Base-by-base conservation (phyloP, 495 filamentous ascomycete genomes). In the Penicillium herquei region DNA sequence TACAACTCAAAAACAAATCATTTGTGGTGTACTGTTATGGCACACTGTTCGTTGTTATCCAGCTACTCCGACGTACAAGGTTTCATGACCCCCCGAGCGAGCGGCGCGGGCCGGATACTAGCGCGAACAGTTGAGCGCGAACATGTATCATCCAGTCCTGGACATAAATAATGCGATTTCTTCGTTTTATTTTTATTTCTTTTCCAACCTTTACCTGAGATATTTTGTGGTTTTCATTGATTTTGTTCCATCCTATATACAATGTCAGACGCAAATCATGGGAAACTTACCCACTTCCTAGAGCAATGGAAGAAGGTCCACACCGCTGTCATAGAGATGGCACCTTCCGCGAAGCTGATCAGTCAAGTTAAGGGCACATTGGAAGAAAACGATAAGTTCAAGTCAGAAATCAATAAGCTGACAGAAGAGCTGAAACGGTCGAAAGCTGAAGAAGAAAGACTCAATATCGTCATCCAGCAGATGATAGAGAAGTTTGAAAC, bases 271-370 rank as follows among this genome's bases (percentile, higher is more conserved):
- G n/a, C 40, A 18, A 43, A 16, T 18, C 16, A 3, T 43, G n/a
- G 18, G 40, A 16, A 43, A 16, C 40, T 43, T 43, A 43, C 40
- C 16, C 18, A 18, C 16, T 43, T 43, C 40, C 40, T 43, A 8
- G 40, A 43, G 16, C 13, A 43, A 43, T 43, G 40, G 40, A 43
- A 43, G 40, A 43, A 43, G n/a, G n/a, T 43, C 40, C 40, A 18
- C 9, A 18, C 16, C 16, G 40, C 40, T 43, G 40, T 21, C 40
- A 18, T 16, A 13, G 40, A 43, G 16, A 43, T 43, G 40, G 40
- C 40, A 43, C 40, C 40, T 18, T 17, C 16, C 40, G 40, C 40
- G 18, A 16, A 16, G 18, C 9, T 43, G 16, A 43, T 43, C 16
- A 16, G 1, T 43, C 14, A 43, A 43, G 16, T 21, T 43, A 16